Percentiles rank a stretch among this genome's conserved stretches.
Evolutionary conservation across 805 yeast species (phyloP).

Genomic region (Starmerella etchellsii): DNA sequence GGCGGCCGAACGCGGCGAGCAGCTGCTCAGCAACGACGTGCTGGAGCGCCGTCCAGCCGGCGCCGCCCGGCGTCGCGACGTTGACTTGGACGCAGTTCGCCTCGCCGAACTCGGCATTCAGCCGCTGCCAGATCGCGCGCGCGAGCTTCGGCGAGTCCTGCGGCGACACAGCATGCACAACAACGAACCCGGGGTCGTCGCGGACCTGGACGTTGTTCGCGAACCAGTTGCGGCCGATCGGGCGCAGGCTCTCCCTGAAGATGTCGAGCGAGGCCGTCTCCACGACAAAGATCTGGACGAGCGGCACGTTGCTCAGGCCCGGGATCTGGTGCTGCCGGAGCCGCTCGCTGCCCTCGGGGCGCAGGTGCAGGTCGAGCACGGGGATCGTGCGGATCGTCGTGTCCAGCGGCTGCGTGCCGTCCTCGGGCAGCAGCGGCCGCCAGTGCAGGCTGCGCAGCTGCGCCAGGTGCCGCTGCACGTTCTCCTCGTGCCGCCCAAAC

Average conservation of each 20-base stretch:
- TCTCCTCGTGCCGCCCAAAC: slow-evolving; percentile 34
- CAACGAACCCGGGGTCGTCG: slow-evolving; percentile 47
- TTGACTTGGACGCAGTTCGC: slow-evolving; percentile 18
- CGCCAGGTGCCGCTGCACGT: slow-evolving; percentile 37
- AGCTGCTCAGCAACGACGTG: slow-evolving; percentile 37
- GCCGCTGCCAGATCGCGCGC: slow-evolving; percentile 19
- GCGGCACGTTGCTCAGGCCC: slow-evolving; percentile 36
- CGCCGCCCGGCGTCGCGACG: not conserved
- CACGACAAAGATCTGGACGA: slow-evolving; percentile 57
- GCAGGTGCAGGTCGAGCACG: slow-evolving; percentile 38
- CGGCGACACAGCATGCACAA: slow-evolving; percentile 36
- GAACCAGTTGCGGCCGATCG: slow-evolving; percentile 73
- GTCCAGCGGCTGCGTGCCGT: not conserved
- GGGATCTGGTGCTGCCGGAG: slow-evolving; percentile 30
- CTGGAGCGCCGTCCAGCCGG: slow-evolving; percentile 35
- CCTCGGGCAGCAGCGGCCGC: slow-evolving; percentile 33
- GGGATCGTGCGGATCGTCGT: slow-evolving; percentile 44
- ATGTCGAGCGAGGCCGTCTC: slow-evolving; percentile 54
- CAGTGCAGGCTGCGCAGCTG: slow-evolving; percentile 54
- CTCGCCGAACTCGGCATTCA: slow-evolving; percentile 26
- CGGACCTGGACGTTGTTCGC: slow-evolving; percentile 31
- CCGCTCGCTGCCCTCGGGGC: slow-evolving; percentile 42
- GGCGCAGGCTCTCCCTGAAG: slow-evolving; percentile 69
- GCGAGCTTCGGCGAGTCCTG: slow-evolving; percentile 7
- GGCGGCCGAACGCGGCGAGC: slow-evolving; percentile 40